Evolutionary conservation across 176 grass and related monocot genomes (phyloP).

Genomic region (Melocanna baccifera): DNA sequence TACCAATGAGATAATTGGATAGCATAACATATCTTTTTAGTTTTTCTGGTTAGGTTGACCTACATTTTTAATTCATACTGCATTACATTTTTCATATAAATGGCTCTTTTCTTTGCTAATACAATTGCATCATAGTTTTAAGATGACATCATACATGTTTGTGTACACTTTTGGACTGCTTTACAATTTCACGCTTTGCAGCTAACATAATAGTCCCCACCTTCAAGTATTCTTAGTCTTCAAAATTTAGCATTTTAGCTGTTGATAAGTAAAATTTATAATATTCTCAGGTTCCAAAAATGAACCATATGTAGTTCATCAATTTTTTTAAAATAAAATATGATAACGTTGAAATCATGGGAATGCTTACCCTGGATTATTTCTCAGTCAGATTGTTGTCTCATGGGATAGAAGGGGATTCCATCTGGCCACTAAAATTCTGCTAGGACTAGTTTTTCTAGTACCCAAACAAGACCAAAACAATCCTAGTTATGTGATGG

Average conservation of each 20-base stretch:
- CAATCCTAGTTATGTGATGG: not conserved
- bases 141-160: not conserved
- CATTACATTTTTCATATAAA: not conserved
- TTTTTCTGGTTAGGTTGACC: not conserved
- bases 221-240: not conserved
- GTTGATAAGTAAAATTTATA: not conserved
- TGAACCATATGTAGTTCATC: not conserved
- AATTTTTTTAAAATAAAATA: constrained; percentile 1
- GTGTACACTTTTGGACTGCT: not conserved
- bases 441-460: not conserved
- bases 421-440: not conserved
- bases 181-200: not conserved
- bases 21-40: not conserved
- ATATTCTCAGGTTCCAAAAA: not conserved
- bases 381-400: not conserved
- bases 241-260: not conserved
- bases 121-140: not conserved
- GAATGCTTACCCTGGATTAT: not conserved
- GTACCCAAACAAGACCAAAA: not conserved
- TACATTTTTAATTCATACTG: not conserved
- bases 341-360: not conserved
- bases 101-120: not conserved
- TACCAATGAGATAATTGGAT: not conserved
- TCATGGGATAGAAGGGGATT: not conserved
- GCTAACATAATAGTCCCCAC: not conserved